Conservation (phyloP, 208 protist species). For the Acanthamoeba sp. region DNA sequence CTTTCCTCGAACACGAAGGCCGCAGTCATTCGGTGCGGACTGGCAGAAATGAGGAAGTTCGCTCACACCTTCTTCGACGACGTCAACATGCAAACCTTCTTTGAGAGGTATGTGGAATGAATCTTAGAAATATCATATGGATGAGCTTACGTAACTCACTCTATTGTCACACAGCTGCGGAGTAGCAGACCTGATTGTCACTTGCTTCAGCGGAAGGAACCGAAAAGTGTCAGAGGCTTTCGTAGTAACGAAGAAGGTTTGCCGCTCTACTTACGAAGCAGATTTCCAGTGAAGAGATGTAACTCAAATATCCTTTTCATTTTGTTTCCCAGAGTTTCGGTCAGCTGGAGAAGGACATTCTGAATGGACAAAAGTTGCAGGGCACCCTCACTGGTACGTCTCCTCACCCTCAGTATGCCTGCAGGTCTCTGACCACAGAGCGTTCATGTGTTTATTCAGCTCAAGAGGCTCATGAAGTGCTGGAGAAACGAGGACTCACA, state of each 20-base stretch:
- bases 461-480: constrained; percentile 5
- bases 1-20: constrained; percentile 85
- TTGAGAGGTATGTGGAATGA: constrained; percentile 81
- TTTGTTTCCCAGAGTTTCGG: constrained; percentile 62
- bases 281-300: too few species aligned
- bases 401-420: background rate
- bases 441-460: background rate
- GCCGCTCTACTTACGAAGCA: background rate
- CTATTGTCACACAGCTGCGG: constrained; percentile 79
- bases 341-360: constrained; percentile 84
- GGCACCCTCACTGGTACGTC: constrained; percentile 81
- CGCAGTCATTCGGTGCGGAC: constrained; percentile 87
- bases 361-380: constrained; percentile 89
- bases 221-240: constrained; percentile 85
- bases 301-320: too few species aligned
- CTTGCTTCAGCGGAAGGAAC: constrained; percentile 87
- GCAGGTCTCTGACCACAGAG: background rate
- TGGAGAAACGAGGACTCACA: constrained; percentile 13
- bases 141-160: background rate
- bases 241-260: constrained; percentile 56
- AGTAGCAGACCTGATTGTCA: constrained; percentile 85
- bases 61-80: constrained; percentile 71
- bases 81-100: constrained; percentile 76
- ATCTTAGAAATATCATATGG: background rate
- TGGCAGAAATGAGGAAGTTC: constrained; percentile 84